phyloP scores from a whole-genome alignment of 2,329 filamentous ascomycete species.

The Epicoccum sorghinum region DNA sequence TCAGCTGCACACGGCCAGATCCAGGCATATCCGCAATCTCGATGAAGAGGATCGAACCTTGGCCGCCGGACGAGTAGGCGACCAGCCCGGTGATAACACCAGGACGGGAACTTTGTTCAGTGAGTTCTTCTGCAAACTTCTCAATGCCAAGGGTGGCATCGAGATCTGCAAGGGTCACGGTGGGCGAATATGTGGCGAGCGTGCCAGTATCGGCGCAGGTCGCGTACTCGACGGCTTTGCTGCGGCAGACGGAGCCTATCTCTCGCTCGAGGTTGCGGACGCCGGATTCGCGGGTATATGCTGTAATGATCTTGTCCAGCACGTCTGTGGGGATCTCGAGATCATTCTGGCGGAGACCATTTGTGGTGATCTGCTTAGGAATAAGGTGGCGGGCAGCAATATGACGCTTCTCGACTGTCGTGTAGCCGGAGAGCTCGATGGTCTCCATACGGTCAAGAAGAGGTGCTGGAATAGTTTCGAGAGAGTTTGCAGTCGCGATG shows the following conservation, averaged over 20 bases:
- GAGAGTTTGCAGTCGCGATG: conserved; percentile 92
- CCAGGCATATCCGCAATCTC: conserved; percentile 98
- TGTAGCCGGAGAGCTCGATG: conserved; percentile 92
- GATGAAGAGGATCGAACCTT: conserved; percentile 97
- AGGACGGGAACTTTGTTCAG: conserved; percentile 79
- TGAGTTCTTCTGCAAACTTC: conserved; percentile 93
- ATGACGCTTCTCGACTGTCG: conserved; percentile 93
- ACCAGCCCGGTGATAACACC: conserved; percentile 96
- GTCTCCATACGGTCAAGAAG: conserved; percentile 97
- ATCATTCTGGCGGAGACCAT: conserved; percentile 79
- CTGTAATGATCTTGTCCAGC: conserved; percentile 92
- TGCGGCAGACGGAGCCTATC: conserved; percentile 90
- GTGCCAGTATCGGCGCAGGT: conserved; percentile 80
- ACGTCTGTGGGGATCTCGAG: conserved; percentile 81
- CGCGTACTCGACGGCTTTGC: conserved; percentile 84
- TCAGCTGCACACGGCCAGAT: conserved; percentile 88
- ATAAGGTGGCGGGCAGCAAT: conserved; percentile 94
- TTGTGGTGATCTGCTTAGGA: conserved; percentile 91
- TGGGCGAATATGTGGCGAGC: conserved; percentile 70
- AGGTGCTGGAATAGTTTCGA: conserved; percentile 94
- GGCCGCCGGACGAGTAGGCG: conserved; percentile 88
- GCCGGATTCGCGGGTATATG: conserved; percentile 94
- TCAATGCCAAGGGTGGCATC: conserved; percentile 92
- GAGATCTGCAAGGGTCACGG: conserved; percentile 77
- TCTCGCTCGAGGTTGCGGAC: conserved; percentile 96